Evolutionary conservation across 768 basidiomycete genomes (phyloP).

Genomic region (Lactarius tabidus): DNA sequence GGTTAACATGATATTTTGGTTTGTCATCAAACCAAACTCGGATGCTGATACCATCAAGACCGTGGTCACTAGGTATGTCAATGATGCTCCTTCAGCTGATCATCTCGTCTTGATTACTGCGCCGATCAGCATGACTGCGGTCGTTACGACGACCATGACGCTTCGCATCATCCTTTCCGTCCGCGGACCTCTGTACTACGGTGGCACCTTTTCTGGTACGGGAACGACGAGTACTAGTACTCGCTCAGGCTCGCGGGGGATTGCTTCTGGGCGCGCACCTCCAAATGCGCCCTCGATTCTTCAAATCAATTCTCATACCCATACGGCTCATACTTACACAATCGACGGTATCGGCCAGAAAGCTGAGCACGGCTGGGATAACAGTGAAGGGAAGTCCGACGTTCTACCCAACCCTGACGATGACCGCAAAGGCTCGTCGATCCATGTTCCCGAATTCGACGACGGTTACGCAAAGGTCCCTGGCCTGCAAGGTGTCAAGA

Average conservation of each 20-base stretch:
- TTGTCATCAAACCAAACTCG: slow-evolving; percentile 67
- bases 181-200: slow-evolving; percentile 66
- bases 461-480: slow-evolving; percentile 16
- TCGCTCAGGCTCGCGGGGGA: slow-evolving; percentile 41
- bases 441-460: slow-evolving; percentile 26
- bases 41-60: slow-evolving; percentile 67
- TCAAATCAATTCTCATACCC: slow-evolving; percentile 23
- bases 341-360: slow-evolving; percentile 31
- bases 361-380: slow-evolving; percentile 21
- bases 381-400: slow-evolving; percentile 18
- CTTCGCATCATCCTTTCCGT: slow-evolving; percentile 83
- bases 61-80: slow-evolving; percentile 59
- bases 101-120: neutral
- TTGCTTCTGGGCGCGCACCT: slow-evolving; percentile 44
- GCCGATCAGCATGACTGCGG: slow-evolving; percentile 66
- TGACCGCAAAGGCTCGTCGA: slow-evolving; percentile 13
- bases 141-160: slow-evolving; percentile 83
- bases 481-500: slow-evolving; percentile 20
- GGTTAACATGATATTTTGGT: slow-evolving; percentile 84
- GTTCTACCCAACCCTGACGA: slow-evolving; percentile 4
- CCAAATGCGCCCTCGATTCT: slow-evolving; percentile 26
- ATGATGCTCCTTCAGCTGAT: neutral
- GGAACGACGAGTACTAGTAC: slow-evolving; percentile 31
- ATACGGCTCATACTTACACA: slow-evolving; percentile 31
- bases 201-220: slow-evolving; percentile 62